phyloP scores from a whole-genome alignment of 306 rosid genomes.

The Mimosa bimucronata region DNA sequence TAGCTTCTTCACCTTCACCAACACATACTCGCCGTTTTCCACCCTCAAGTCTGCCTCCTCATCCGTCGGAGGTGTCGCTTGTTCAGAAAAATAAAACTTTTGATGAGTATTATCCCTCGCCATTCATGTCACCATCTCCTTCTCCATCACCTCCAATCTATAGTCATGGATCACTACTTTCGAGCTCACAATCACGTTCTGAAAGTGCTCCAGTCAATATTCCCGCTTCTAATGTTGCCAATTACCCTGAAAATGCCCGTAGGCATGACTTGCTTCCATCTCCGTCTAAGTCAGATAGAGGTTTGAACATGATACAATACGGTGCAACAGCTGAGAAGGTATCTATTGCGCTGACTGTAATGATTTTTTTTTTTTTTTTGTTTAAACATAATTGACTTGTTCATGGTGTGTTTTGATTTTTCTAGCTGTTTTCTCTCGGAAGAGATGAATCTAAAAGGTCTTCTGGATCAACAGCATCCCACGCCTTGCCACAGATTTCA shows the following conservation, averaged over 20 bases:
- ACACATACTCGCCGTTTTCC: constrained; percentile 50
- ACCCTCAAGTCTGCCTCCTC: constrained; percentile 74
- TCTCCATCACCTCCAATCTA: constrained; percentile 67
- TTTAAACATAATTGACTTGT: constrained; percentile 14
- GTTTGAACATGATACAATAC: constrained; percentile 44
- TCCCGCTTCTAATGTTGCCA: constrained; percentile 50
- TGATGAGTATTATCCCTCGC: constrained; percentile 70
- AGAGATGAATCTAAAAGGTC: constrained; percentile 59
- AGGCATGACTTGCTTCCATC: constrained; percentile 66
- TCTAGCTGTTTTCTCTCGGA: constrained; percentile 61
- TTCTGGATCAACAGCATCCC: constrained; percentile 58
- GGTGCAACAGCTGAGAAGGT: constrained; percentile 72
- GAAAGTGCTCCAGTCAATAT: constrained; percentile 82
- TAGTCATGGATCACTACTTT: constrained; percentile 52
- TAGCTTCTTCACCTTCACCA: constrained; percentile 69
- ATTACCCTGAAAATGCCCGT: constrained; percentile 48
- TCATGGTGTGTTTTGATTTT: constrained; percentile 36
- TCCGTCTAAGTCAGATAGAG: constrained; percentile 54
- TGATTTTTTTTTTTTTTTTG: neutral
- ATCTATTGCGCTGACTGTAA: constrained; percentile 26
- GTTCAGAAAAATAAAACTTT: constrained; percentile 54
- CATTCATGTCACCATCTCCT: constrained; percentile 50
- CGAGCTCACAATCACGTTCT: constrained; percentile 62
- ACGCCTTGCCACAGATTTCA: constrained; percentile 58
- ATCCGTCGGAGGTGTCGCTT: constrained; percentile 58